A percentile compares a stretch with the other conserved stretches of the same genome.
These are phyloP conservation scores for Populus nigra DNA, from an alignment of 345 rosid species.

Conservation along the genomic window DNA sequence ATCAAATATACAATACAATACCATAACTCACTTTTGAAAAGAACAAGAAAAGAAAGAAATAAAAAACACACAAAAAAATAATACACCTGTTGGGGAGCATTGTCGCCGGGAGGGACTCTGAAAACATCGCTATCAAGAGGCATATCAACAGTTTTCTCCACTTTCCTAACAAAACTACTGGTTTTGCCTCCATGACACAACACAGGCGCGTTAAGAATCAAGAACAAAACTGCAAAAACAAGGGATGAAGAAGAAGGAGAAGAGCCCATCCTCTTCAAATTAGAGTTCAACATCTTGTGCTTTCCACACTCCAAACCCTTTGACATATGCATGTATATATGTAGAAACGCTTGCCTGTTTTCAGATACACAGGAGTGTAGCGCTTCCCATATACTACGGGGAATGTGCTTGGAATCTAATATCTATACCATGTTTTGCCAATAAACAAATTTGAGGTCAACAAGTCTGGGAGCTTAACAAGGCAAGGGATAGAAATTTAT, in stretches of 20 bases:
- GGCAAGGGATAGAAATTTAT: background rate
- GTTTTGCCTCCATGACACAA: conserved; percentile 69
- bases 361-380: background rate
- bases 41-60: background rate
- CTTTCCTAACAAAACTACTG: conserved; percentile 54
- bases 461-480: background rate
- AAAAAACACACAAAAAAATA: background rate
- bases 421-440: background rate
- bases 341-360: background rate
- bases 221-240: conserved; percentile 28
- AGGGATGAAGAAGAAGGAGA: conserved; percentile 11
- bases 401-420: background rate
- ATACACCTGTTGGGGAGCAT: conserved; percentile 89
- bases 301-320: background rate
- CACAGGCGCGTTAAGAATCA: conserved; percentile 39
- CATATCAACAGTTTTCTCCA: conserved; percentile 58
- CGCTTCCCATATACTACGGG: background rate
- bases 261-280: background rate
- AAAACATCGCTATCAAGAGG: conserved; percentile 78
- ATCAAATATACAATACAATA: background rate
- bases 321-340: background rate
- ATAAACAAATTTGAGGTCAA: background rate
- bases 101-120: conserved; percentile 58
- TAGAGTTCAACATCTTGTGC: background rate
- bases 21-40: background rate